Evolutionary conservation across 208 protist genomes (phyloP).

Genomic region (Leishmania turanica): DNA sequence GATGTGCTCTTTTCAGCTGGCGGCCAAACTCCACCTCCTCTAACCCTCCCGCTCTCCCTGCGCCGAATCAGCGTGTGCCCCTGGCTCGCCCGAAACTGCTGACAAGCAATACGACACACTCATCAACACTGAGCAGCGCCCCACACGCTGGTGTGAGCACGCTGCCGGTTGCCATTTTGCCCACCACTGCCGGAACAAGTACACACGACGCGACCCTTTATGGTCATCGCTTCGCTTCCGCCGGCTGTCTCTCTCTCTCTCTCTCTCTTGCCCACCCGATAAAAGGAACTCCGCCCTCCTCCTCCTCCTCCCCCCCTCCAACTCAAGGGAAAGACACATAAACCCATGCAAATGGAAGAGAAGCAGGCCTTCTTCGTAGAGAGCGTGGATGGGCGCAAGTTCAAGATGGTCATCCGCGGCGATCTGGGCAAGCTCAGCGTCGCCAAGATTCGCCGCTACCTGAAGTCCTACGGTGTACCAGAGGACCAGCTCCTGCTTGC

Average conservation of each 20-base stretch:
- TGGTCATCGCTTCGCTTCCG: not conserved
- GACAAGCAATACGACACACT: not conserved
- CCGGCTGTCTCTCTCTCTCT: not conserved
- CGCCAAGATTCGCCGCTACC: slow-evolving; percentile 75
- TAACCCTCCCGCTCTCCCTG: not conserved
- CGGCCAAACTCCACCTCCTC: not conserved
- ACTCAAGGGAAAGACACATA: not conserved
- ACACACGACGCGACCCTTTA: not conserved
- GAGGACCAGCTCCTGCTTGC: slow-evolving; percentile 55
- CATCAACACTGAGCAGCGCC: not conserved
- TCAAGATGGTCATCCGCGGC: slow-evolving; percentile 88
- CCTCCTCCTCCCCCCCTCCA: too few relatives aligned
- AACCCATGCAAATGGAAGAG: slow-evolving; percentile 32
- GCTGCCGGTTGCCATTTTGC: not conserved
- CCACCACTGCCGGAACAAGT: not conserved
- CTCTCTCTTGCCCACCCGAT: not conserved
- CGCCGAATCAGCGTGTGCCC: not conserved
- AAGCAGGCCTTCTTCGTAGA: slow-evolving; percentile 79
- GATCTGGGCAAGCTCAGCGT: slow-evolving; percentile 75
- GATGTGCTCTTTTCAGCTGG: not conserved
- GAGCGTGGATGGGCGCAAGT: slow-evolving; percentile 71
- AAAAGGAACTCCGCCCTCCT: too few relatives aligned
- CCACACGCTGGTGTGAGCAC: not conserved
- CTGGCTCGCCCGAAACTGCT: not conserved
- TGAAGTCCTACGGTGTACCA: slow-evolving; percentile 69